A percentile compares a stretch with the other conserved stretches of the same genome.
Conservation (phyloP, 1,284 basidiomycete species). For the Megacollybia platyphylla region DNA sequence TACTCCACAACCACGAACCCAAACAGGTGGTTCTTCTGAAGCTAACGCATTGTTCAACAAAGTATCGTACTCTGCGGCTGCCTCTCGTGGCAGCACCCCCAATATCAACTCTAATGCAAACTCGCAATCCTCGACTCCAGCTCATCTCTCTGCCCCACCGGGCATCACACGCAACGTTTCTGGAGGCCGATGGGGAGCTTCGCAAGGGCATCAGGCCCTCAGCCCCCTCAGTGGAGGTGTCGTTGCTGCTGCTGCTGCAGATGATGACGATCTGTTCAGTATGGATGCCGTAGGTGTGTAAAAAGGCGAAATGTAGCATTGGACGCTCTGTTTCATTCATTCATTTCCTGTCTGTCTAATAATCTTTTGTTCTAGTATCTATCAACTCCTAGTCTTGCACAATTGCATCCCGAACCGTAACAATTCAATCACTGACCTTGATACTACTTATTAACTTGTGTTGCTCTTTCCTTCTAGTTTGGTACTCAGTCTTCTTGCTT, state of each 20-base stretch:
- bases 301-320: too few relatives aligned
- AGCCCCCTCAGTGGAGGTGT: slow-evolving; percentile 49
- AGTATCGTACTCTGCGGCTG: slow-evolving; percentile 31
- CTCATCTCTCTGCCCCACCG: slow-evolving; percentile 14
- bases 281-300: slow-evolving; percentile 31
- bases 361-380: too few relatives aligned
- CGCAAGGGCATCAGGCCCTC: slow-evolving; percentile 15
- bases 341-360: too few relatives aligned
- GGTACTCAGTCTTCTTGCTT: too few relatives aligned
- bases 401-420: too few relatives aligned
- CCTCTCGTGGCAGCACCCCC: slow-evolving; percentile 12
- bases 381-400: too few relatives aligned
- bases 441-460: too few relatives aligned
- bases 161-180: slow-evolving; percentile 23
- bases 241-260: slow-evolving; percentile 30
- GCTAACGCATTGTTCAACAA: slow-evolving; percentile 37
- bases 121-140: slow-evolving; percentile 9
- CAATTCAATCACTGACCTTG: too few relatives aligned
- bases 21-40: not conserved
- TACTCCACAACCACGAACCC: not conserved
- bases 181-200: slow-evolving; percentile 25
- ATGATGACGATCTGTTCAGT: slow-evolving; percentile 55
- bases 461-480: too few relatives aligned
- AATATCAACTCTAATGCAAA: slow-evolving; percentile 7
- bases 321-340: too few relatives aligned